Evolutionary conservation across 306 rosid species (phyloP), one percentile per base, ranked within the genome.

Genomic region (Oemleria cerasiformis): DNA sequence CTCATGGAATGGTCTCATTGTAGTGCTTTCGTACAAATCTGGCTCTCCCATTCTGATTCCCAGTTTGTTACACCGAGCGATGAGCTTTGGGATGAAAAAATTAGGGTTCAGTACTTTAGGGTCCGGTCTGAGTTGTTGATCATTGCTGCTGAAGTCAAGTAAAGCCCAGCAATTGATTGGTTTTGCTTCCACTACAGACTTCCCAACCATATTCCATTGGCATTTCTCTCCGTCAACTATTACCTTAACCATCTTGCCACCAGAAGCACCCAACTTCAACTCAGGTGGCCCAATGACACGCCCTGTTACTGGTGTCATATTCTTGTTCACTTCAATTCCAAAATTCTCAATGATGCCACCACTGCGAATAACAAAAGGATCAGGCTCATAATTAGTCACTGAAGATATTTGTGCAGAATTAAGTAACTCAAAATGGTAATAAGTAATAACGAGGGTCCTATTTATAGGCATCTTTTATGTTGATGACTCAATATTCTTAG

Each of bases 281-380:
- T 53, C 84, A 34, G 97, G 97, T 15, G 97, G 96, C 20, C 69
- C 83, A 74, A 91, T 84, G 48, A 91, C 84, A 30, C 92, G 92
- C 67, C 88, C 97, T 12, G 25, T 59, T 20, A 86, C 83, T 36
- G 70, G 44, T 73, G 90, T 86, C 92, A 91, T 85, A 76, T 73
- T 63, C 40, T 47, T 82, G 75, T 75, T 68, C 39, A 88, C 89
- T 36, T 79, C 82, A 77, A 91, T 75, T 71, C 90, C 97, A 79
- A 88, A 91, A 68, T 84, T 88, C 34, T 49, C 63, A 56, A 80
- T 73, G 51, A 83, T 5, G 47, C 76, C 82, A 61, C 95, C 96
- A 3, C 96, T 91, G 91, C 30, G 69, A 75, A 75, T 6, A 20
- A 66, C 73, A 60, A 17, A 17, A 13, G 8, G 48, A 67, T 39